Conservation (phyloP, 306 rosid genomes). For the Quercus gilva region DNA sequence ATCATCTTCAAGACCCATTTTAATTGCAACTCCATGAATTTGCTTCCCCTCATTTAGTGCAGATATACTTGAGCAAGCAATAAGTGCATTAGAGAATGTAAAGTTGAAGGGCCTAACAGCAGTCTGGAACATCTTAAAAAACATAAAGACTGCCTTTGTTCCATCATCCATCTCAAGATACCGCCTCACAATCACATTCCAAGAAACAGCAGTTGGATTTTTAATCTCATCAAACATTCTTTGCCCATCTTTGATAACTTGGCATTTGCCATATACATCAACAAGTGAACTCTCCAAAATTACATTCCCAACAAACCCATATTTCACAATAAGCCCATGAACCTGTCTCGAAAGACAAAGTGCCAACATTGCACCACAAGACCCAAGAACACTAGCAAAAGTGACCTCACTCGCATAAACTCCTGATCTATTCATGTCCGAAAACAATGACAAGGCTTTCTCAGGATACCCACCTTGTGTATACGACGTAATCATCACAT, state of each 20-base stretch:
- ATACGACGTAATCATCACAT: slow-evolving; percentile 53
- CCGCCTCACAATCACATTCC: slow-evolving; percentile 82
- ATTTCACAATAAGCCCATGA: slow-evolving; percentile 50
- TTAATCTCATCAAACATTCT: slow-evolving; percentile 60
- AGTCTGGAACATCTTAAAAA: slow-evolving; percentile 45
- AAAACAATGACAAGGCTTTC: slow-evolving; percentile 36
- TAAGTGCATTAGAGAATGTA: slow-evolving; percentile 63
- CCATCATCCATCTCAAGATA: slow-evolving; percentile 64
- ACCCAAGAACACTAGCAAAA: slow-evolving; percentile 56
- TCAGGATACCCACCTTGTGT: slow-evolving; percentile 31
- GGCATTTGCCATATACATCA: slow-evolving; percentile 67
- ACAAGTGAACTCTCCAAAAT: slow-evolving; percentile 69
- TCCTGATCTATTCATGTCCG: slow-evolving; percentile 38
- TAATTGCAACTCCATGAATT: slow-evolving; percentile 59
- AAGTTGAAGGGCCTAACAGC: slow-evolving; percentile 51
- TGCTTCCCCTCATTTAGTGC: slow-evolving; percentile 61
- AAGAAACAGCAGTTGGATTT: slow-evolving; percentile 60
- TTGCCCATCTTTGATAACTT: slow-evolving; percentile 48
- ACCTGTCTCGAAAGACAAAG: slow-evolving; percentile 47
- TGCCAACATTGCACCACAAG: slow-evolving; percentile 45
- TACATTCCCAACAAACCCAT: slow-evolving; percentile 54
- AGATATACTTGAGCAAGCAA: slow-evolving; percentile 51
- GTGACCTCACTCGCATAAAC: slow-evolving; percentile 46
- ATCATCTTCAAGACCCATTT: slow-evolving; percentile 47
- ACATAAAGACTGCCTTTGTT: slow-evolving; percentile 49